Evolutionary conservation across 208 protist genomes (phyloP), one percentile per base, ranked within the genome.

Genomic region (Wallacemonas sp.): DNA sequence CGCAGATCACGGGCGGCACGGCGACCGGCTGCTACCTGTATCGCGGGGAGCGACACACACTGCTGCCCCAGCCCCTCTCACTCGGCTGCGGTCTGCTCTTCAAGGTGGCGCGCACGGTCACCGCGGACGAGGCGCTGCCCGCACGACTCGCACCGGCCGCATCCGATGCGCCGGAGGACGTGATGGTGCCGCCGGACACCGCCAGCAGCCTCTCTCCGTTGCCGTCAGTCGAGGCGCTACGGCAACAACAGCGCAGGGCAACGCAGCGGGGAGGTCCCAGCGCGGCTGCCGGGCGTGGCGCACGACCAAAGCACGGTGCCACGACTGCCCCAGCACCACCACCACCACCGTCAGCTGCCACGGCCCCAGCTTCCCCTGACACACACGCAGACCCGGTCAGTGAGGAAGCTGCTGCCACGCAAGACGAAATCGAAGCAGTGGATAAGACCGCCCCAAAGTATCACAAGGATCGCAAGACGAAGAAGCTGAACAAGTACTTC

Each of bases 31-130:
- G 58, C 39, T 91, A 89, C 38, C 46, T 96, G 32, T 97, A 98
- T 68, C 76, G 85, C 84, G 99, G 85, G 75, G 97, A 76, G 92
- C 95, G 52, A 78, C 91, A 70, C 77, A 88, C 64, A 90, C 84
- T 83, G 68, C 95, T 60, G 84, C 95, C 83, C 27, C 87, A 83
- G 65, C 70, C 88, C 23, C 76, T 99, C 1, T 44, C 86, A 34
- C 68, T 93, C 5, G 83, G 80, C 1, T 82, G 75, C 43, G 83
- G 72, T n/a, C 73, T 93, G 43, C 76, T 93, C 33, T 93, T 90
- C 47, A 65, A 55, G 12, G 72, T 90, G 16, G 30, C 52, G 21
- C 78, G 81, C 32, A 58, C 65, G 17, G 60, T 79, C 12, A 29
- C 64, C 46, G 69, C 5, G 41, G 4, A 24, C 33, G 17, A 30